Conservation (phyloP, 2,329 filamentous ascomycete species). For the Pseudogymnoascus verrucosus region DNA sequence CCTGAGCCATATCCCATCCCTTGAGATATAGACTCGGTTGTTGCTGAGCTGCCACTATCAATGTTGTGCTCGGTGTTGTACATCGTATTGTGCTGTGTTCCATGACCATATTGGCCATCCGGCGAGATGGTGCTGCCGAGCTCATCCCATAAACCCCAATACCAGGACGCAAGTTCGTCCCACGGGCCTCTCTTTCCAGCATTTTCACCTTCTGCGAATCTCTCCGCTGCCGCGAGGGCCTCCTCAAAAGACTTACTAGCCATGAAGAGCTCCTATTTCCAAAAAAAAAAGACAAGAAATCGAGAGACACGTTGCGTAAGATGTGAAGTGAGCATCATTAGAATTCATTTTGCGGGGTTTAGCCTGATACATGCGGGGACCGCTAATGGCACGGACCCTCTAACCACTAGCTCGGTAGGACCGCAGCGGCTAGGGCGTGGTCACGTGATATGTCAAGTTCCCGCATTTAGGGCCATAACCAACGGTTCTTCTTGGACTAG, state of each 20-base stretch:
- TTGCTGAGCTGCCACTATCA: neutral
- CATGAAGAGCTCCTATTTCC: neutral
- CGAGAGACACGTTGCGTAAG: neutral
- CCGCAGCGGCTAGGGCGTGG: neutral
- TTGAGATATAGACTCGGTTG: neutral
- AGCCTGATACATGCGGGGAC: neutral
- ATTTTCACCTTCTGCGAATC: neutral
- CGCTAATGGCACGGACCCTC: neutral
- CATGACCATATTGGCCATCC: neutral
- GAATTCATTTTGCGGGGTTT: neutral
- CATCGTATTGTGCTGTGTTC: neutral
- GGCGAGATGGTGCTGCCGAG: neutral
- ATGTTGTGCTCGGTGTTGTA: neutral
- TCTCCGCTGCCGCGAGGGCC: neutral
- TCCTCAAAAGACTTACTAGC: neutral
- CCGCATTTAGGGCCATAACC: neutral
- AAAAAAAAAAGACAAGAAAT: neutral
- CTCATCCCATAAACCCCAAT: constrained; percentile 10
- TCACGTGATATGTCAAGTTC: neutral
- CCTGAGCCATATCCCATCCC: neutral
- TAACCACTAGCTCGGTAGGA: neutral
- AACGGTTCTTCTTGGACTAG: neutral
- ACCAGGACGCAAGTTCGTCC: constrained; percentile 9
- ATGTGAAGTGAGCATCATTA: neutral
- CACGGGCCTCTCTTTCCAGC: constrained; percentile 4